Evolutionary conservation across 495 filamentous ascomycete genomes (phyloP).

Genomic region (Penicillium lagena): DNA sequence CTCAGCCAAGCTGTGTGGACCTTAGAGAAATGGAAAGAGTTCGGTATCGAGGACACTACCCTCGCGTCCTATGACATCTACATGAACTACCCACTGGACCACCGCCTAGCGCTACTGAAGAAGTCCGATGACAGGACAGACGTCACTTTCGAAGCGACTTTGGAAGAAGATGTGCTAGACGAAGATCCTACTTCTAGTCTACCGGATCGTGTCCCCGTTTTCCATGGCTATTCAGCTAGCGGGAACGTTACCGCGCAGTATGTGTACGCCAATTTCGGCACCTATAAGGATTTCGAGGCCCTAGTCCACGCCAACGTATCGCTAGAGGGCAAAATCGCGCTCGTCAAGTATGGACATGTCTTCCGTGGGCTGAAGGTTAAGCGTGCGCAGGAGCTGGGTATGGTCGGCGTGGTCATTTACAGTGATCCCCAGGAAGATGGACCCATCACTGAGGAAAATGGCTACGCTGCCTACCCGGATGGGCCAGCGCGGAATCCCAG

Average conservation of each 20-base stretch:
- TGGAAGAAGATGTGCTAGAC: conserved; percentile 82
- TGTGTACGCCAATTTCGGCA: conserved; percentile 88
- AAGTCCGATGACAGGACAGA: conserved; percentile 28
- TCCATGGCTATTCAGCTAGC: conserved; percentile 89
- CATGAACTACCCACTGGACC: conserved; percentile 79
- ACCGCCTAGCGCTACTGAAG: conserved; percentile 71
- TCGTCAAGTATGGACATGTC: conserved; percentile 78
- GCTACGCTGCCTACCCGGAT: conserved; percentile 72
- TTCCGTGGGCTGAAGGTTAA: conserved; percentile 93
- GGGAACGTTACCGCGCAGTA: conserved; percentile 83
- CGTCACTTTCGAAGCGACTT: conserved; percentile 70
- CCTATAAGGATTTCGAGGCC: conserved; percentile 78
- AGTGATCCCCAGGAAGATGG: conserved; percentile 89
- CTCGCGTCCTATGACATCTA: conserved; percentile 86
- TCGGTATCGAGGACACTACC: conserved; percentile 63
- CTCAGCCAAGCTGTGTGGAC: conserved; percentile 85
- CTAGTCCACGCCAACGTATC: conserved; percentile 68
- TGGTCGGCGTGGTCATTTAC: conserved; percentile 81
- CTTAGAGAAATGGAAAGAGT: conserved; percentile 73
- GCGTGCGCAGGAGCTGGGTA: conserved; percentile 84
- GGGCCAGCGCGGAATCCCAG: conserved; percentile 84
- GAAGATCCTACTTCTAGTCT: conserved; percentile 74
- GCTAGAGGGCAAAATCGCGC: conserved; percentile 77
- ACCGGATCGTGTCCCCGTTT: conserved; percentile 75
- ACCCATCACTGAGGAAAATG: conserved; percentile 71